phyloP scores from a whole-genome alignment of 2,329 filamentous ascomycete species.

The Cryphonectria radicalis region DNA sequence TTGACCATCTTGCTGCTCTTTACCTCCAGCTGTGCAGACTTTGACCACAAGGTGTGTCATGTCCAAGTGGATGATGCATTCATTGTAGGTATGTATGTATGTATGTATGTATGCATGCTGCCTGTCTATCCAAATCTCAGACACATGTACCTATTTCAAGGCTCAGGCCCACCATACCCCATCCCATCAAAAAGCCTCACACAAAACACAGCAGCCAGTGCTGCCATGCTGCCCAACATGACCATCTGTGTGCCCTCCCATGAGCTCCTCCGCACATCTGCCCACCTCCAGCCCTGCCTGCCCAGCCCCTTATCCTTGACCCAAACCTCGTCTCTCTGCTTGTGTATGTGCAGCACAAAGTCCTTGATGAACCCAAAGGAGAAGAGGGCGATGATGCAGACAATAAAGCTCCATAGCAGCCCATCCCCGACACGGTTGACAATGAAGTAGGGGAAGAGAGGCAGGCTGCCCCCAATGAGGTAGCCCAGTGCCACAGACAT shows the following conservation, averaged over 20 bases:
- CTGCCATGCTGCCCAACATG: slow-evolving; percentile 37
- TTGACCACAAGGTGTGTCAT: neutral
- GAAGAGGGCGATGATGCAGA: slow-evolving; percentile 39
- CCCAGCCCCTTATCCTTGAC: slow-evolving; percentile 4
- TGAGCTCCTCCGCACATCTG: slow-evolving; percentile 32
- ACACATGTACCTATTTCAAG: neutral
- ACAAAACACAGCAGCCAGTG: slow-evolving; percentile 38
- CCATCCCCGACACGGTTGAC: slow-evolving; percentile 36
- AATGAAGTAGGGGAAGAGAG: slow-evolving; percentile 39
- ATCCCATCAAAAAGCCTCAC: slow-evolving; percentile 35
- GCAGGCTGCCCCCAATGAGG: slow-evolving; percentile 38
- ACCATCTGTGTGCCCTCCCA: slow-evolving; percentile 41
- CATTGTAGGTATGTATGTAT: neutral
- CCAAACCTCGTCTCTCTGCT: neutral
- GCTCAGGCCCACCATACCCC: slow-evolving; percentile 2
- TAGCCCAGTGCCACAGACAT: slow-evolving; percentile 38
- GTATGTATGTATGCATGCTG: neutral
- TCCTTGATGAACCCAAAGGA: slow-evolving; percentile 38
- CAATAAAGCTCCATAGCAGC: slow-evolving; percentile 39
- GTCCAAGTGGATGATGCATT: neutral
- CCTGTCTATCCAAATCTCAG: too few species aligned
- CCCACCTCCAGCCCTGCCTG: slow-evolving; percentile 30
- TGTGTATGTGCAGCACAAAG: slow-evolving; percentile 29
- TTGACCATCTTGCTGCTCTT: neutral
- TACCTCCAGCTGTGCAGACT: neutral